Evolutionary conservation across 1,284 basidiomycete species (phyloP).

Genomic region (Leccinum ponderosum): DNA sequence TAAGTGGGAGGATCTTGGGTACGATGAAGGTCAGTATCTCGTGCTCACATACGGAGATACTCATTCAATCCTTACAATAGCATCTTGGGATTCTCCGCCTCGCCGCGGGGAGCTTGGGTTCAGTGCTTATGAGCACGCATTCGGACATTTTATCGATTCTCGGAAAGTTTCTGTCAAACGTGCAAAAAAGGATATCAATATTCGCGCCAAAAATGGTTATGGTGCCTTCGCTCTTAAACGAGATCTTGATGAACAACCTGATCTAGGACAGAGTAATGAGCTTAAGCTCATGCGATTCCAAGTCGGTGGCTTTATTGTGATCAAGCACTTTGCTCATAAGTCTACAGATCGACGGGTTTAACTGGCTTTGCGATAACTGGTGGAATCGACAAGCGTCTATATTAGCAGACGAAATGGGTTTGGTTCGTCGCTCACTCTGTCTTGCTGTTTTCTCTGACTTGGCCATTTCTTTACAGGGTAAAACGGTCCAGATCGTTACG

Average conservation of each 20-base stretch:
- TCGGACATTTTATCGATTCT: constrained; percentile 64
- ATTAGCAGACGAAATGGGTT: constrained; percentile 97
- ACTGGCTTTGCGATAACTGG: constrained; percentile 92
- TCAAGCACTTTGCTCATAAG: constrained; percentile 8
- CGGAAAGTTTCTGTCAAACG: constrained; percentile 62
- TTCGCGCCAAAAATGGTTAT: constrained; percentile 50
- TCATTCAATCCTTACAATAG: constrained; percentile 39
- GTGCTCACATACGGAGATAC: not conserved
- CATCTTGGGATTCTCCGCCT: constrained; percentile 91
- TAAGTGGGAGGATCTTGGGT: constrained; percentile 90
- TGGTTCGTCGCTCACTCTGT: constrained; percentile 47
- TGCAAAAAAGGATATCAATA: constrained; percentile 38
- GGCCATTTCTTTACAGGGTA: constrained; percentile 54
- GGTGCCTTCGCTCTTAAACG: constrained; percentile 46
- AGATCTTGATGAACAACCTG: constrained; percentile 47
- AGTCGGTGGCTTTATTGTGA: constrained; percentile 38
- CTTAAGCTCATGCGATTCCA: constrained; percentile 86
- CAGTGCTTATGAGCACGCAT: constrained; percentile 64
- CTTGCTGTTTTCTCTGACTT: constrained; percentile 8
- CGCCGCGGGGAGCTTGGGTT: constrained; percentile 56
- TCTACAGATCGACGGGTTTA: constrained; percentile 82
- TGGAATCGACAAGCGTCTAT: constrained; percentile 87
- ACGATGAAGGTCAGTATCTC: constrained; percentile 74
- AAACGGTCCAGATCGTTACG: constrained; percentile 91
- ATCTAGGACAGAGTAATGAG: constrained; percentile 61